These are phyloP conservation scores for Xylaria sp. DNA, from an alignment of 2,329 filamentous ascomycete species.

Conservation along the genomic window DNA sequence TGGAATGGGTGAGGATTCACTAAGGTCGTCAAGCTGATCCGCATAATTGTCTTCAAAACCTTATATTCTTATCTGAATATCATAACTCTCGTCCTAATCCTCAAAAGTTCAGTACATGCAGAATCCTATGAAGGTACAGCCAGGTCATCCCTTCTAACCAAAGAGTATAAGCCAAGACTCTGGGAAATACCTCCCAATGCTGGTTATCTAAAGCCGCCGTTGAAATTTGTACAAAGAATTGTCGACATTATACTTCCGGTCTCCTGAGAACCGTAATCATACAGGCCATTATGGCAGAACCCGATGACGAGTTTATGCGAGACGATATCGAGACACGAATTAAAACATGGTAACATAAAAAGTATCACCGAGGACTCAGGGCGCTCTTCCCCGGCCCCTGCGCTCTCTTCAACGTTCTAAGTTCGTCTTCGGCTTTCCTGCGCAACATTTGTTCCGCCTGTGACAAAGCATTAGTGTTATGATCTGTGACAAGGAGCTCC, in stretches of 20 bases:
- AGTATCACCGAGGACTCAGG: slow-evolving; percentile 38
- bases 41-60: neutral
- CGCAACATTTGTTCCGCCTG: slow-evolving; percentile 49
- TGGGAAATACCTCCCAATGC: slow-evolving; percentile 33
- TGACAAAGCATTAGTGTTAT: slow-evolving; percentile 34
- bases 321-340: slow-evolving; percentile 26
- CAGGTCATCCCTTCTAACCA: slow-evolving; percentile 27
- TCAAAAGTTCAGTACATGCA: slow-evolving; percentile 25
- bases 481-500: neutral
- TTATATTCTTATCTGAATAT: slow-evolving; percentile 19
- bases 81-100: slow-evolving; percentile 25
- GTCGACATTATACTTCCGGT: slow-evolving; percentile 30
- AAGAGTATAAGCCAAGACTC: slow-evolving; percentile 30
- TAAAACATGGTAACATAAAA: slow-evolving; percentile 21
- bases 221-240: slow-evolving; percentile 31
- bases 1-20: neutral
- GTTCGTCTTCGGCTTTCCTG: slow-evolving; percentile 50
- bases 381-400: slow-evolving; percentile 47
- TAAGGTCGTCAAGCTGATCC: neutral
- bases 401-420: slow-evolving; percentile 46
- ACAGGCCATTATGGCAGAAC: slow-evolving; percentile 16
- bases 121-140: slow-evolving; percentile 18
- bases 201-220: slow-evolving; percentile 33
- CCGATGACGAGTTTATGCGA: slow-evolving; percentile 12
- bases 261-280: slow-evolving; percentile 31